These are phyloP conservation scores for Sequoiadendron giganteum DNA, from an alignment of 75 land plant species.

Conservation along the genomic window DNA sequence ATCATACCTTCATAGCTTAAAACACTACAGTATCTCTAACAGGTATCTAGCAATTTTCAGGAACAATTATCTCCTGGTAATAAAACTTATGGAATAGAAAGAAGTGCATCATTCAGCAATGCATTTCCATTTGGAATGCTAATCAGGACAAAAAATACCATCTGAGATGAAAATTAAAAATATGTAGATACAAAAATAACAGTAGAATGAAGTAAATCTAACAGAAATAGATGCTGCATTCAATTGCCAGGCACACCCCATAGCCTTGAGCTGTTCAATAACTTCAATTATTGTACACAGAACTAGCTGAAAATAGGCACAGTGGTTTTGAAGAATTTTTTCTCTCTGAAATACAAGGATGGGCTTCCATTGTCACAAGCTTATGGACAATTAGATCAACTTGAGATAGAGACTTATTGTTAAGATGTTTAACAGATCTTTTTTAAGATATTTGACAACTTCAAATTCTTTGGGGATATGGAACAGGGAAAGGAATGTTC, in stretches of 20 bases:
- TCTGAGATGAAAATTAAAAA: too few species aligned
- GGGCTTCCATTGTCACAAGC: not conserved
- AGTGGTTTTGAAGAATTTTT: not conserved
- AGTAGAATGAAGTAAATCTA: not conserved
- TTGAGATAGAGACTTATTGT: not conserved
- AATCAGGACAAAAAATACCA: too few species aligned
- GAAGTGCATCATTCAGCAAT: too few species aligned
- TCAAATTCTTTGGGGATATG: not conserved
- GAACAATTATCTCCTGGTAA: too few species aligned
- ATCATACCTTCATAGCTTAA: too few species aligned
- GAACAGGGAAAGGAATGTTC: not conserved
- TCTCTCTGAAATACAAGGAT: not conserved
- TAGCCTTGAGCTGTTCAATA: not conserved
- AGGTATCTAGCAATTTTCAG: too few species aligned
- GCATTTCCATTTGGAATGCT: too few species aligned
- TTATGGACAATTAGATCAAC: not conserved
- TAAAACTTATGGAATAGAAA: too few species aligned
- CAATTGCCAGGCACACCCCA: not conserved
- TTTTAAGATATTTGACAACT: not conserved
- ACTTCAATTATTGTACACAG: not conserved
- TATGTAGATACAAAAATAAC: not conserved
- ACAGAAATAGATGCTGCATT: not conserved
- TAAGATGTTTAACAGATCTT: not conserved
- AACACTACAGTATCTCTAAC: too few species aligned
- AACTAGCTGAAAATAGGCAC: not conserved